Evolutionary conservation across 23 red algal genomes (phyloP).

Genomic region (Agarophyton chilense): DNA sequence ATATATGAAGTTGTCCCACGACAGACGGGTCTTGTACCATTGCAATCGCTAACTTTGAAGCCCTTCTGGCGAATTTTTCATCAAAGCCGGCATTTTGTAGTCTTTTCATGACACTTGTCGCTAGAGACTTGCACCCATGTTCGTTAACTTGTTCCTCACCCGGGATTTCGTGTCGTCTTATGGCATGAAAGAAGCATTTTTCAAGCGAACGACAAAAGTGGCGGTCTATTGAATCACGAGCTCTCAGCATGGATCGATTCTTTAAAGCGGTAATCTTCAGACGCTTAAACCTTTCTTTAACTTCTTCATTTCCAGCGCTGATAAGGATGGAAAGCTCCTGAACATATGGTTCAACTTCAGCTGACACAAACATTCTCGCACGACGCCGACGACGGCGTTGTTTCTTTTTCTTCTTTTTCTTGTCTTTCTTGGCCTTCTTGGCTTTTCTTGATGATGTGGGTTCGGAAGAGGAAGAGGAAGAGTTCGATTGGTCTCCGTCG

Average conservation of each 20-base stretch:
- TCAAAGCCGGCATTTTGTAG: constrained; percentile 25
- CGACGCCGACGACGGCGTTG: background rate
- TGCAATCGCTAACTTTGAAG: background rate
- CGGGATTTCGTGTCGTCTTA: background rate
- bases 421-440: background rate
- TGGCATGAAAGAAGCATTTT: constrained; percentile 24
- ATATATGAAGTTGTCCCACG: background rate
- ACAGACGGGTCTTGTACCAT: constrained; percentile 33
- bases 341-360: background rate
- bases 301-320: constrained; percentile 1
- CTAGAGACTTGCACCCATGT: constrained; percentile 12
- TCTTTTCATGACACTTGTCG: background rate
- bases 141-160: background rate
- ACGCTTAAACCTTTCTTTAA: background rate
- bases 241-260: background rate
- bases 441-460: background rate
- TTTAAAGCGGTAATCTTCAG: background rate
- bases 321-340: background rate
- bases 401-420: constrained; percentile 4
- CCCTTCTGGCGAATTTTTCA: constrained; percentile 5
- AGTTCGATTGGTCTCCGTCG: background rate
- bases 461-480: constrained; percentile 13
- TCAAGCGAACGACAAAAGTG: constrained; percentile 32
- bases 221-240: background rate
- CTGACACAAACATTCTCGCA: background rate